These are phyloP conservation scores for Cryoendolithus antarcticus DNA, from an alignment of 2,329 filamentous ascomycete species.

Conservation along the genomic window DNA sequence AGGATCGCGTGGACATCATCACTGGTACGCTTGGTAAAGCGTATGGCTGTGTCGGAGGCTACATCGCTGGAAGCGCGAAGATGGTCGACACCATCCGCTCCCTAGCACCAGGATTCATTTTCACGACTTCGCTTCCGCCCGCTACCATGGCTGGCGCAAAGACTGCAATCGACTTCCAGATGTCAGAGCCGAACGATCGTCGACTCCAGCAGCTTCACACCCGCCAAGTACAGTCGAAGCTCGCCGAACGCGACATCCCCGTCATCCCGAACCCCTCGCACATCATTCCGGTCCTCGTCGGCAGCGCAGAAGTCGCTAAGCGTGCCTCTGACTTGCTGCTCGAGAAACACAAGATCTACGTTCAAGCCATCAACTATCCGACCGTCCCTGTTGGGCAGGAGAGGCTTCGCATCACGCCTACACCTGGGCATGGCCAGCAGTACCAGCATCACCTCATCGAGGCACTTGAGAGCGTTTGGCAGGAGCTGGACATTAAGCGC, in stretches of 20 bases:
- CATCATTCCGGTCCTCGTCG: slow-evolving; percentile 87
- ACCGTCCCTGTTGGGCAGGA: slow-evolving; percentile 98
- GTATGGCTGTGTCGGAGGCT: slow-evolving; percentile 93
- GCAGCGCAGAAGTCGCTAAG: slow-evolving; percentile 86
- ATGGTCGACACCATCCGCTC: slow-evolving; percentile 90
- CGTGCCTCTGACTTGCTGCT: slow-evolving; percentile 84
- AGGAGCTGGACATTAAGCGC: slow-evolving; percentile 76
- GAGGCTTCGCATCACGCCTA: slow-evolving; percentile 87
- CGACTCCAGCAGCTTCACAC: slow-evolving; percentile 93
- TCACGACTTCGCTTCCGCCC: slow-evolving; percentile 91
- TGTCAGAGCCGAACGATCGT: slow-evolving; percentile 71
- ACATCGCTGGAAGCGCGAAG: slow-evolving; percentile 80
- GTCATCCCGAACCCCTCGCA: slow-evolving; percentile 97
- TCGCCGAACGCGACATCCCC: slow-evolving; percentile 71
- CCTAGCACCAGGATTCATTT: slow-evolving; percentile 93
- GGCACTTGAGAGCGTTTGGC: slow-evolving; percentile 81
- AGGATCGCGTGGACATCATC: slow-evolving; percentile 96
- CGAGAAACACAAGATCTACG: slow-evolving; percentile 84
- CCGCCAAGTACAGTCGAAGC: slow-evolving; percentile 76
- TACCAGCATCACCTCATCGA: slow-evolving; percentile 76
- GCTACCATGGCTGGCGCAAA: slow-evolving; percentile 93
- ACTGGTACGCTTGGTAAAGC: slow-evolving; percentile 95
- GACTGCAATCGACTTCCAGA: slow-evolving; percentile 88
- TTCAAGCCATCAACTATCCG: slow-evolving; percentile 98
- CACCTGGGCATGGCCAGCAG: slow-evolving; percentile 75